Evolutionary conservation across 257 asterid genomes (phyloP).

Genomic region (Verbena officinalis): DNA sequence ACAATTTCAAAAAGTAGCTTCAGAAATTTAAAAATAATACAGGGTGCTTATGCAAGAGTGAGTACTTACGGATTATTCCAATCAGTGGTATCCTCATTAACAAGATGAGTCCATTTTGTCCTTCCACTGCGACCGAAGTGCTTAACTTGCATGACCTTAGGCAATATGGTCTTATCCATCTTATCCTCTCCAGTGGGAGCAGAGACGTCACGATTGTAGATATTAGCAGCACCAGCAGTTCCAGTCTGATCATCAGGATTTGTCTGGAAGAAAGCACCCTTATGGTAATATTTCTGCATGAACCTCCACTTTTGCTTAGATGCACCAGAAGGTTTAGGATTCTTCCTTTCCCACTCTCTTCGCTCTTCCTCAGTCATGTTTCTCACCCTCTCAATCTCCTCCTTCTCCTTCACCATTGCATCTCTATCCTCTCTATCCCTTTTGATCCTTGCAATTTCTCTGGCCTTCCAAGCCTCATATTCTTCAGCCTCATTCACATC

Average conservation of each 20-base stretch:
- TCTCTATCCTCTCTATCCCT: conserved; percentile 93
- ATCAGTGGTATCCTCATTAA: conserved; percentile 93
- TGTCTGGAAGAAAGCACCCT: conserved; percentile 93
- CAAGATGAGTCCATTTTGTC: conserved; percentile 97
- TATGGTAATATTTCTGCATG: conserved; percentile 97
- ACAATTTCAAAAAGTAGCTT: too few species aligned
- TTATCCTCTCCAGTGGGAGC: conserved; percentile 94
- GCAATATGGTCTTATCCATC: conserved; percentile 83
- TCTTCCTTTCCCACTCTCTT: conserved; percentile 97
- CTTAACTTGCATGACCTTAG: conserved; percentile 97
- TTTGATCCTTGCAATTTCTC: conserved; percentile 96
- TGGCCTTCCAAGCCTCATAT: conserved; percentile 92
- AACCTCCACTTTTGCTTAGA: conserved; percentile 76
- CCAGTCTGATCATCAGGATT: conserved; percentile 70
- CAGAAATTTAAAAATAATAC: too few species aligned
- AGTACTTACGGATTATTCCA: conserved; percentile 89
- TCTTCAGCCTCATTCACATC: conserved; percentile 91
- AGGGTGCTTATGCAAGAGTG: conserved; percentile 15
- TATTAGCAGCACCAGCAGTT: conserved; percentile 60
- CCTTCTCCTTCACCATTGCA: conserved; percentile 78
- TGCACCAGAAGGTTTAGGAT: conserved; percentile 57
- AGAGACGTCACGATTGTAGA: conserved; percentile 79
- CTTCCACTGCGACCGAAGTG: conserved; percentile 98
- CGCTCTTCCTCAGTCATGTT: conserved; percentile 98
- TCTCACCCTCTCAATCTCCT: conserved; percentile 89